Evolutionary conservation across 2,329 filamentous ascomycete genomes (phyloP).

Genomic region (Stagonosporopsis rhizophila): DNA sequence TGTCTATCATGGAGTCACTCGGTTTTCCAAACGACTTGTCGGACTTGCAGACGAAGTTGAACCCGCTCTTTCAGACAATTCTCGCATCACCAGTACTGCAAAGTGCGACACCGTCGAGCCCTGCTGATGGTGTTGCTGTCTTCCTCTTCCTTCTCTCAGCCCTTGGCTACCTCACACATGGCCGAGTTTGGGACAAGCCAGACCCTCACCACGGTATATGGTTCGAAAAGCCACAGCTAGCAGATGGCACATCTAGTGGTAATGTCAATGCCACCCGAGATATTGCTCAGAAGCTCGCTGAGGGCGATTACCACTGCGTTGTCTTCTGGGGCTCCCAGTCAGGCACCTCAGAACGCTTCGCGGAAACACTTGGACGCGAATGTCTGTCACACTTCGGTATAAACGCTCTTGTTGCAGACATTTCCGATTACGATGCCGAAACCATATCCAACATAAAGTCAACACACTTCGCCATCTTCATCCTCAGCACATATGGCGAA

Average conservation of each 20-base stretch:
- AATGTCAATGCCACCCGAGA: conserved; percentile 50
- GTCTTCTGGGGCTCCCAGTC: conserved; percentile 61
- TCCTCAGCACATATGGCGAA: conserved; percentile 50
- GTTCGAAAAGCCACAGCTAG: conserved; percentile 59
- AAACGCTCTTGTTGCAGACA: conserved; percentile 52
- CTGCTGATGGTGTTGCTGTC: conserved; percentile 49
- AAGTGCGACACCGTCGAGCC: conserved; percentile 41
- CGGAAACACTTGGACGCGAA: conserved; percentile 52
- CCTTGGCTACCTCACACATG: conserved; percentile 53
- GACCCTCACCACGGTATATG: conserved; percentile 59
- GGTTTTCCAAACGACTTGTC: conserved; percentile 21
- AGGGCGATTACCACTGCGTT: conserved; percentile 46
- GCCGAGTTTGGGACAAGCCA: conserved; percentile 56
- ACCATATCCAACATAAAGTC: conserved; percentile 43
- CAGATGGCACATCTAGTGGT: conserved; percentile 35
- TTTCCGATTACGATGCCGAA: conserved; percentile 57
- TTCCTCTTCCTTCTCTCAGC: conserved; percentile 47
- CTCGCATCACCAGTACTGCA: conserved; percentile 20
- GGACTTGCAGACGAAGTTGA: conserved; percentile 23
- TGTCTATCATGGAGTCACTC: conserved; percentile 23
- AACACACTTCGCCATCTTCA: conserved; percentile 44
- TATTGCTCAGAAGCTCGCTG: conserved; percentile 54
- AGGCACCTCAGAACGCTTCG: conserved; percentile 56
- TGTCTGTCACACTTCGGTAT: conserved; percentile 51
- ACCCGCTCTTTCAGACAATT: conserved; percentile 21